Evolutionary conservation across 805 yeast species (phyloP).

Genomic region (Hermanozyma aechmeae): DNA sequence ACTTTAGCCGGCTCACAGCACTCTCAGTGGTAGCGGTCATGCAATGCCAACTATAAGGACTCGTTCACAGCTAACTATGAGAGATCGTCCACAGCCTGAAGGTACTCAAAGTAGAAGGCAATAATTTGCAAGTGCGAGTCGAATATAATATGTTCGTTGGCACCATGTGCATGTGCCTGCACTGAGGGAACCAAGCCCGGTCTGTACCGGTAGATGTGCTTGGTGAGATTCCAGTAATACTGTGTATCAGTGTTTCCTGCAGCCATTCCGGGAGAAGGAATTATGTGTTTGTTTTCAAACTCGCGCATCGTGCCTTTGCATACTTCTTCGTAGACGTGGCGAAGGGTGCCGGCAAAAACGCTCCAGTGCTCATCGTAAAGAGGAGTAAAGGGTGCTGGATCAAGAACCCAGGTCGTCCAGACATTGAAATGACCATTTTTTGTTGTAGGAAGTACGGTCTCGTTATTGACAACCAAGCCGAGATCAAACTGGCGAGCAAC

Average conservation of each 20-base stretch:
- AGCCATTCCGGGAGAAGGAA: slow-evolving; percentile 53
- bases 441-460: too few species aligned
- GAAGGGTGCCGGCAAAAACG: slow-evolving; percentile 32
- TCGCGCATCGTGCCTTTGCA: too few species aligned
- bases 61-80: too few species aligned
- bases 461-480: slow-evolving; percentile 35
- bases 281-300: slow-evolving; percentile 33
- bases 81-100: slow-evolving; percentile 9
- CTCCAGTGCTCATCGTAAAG: slow-evolving; percentile 28
- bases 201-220: slow-evolving; percentile 43
- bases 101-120: slow-evolving; percentile 28
- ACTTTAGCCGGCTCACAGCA: too few species aligned
- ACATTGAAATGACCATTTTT: too few species aligned
- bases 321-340: too few species aligned
- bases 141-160: slow-evolving; percentile 23
- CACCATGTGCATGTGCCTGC: slow-evolving; percentile 21
- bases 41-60: too few species aligned
- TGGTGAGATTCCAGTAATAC: slow-evolving; percentile 49
- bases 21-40: too few species aligned
- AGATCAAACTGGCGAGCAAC: slow-evolving; percentile 40
- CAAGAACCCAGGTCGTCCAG: too few species aligned
- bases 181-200: slow-evolving; percentile 18
- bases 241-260: slow-evolving; percentile 59
- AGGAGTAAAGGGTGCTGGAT: slow-evolving; percentile 51
- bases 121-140: slow-evolving; percentile 24